Percentiles rank a stretch among this genome's conserved stretches.
These are phyloP conservation scores for Trichoderma citrinoviride DNA, from an alignment of 2,329 filamentous ascomycete genomes.

Conservation along the genomic window DNA sequence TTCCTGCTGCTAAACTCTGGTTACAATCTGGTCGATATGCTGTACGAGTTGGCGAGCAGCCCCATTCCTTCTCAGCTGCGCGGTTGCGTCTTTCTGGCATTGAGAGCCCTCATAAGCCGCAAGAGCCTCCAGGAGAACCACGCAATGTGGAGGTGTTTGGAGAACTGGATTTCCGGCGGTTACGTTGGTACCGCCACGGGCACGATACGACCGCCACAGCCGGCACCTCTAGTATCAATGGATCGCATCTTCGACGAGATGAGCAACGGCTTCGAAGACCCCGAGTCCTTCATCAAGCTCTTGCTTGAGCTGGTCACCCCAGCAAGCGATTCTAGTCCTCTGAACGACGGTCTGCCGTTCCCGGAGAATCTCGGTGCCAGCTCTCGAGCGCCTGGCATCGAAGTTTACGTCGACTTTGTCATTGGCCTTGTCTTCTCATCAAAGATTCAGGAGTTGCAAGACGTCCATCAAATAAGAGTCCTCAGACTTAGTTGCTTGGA, in stretches of 20 bases:
- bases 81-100: slow-evolving; percentile 77
- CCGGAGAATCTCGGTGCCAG: slow-evolving; percentile 78
- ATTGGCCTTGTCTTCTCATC: slow-evolving; percentile 73
- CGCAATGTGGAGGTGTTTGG: slow-evolving; percentile 75
- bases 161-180: slow-evolving; percentile 71
- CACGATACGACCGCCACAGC: slow-evolving; percentile 32
- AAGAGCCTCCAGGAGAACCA: slow-evolving; percentile 67
- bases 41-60: slow-evolving; percentile 77
- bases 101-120: slow-evolving; percentile 71
- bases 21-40: slow-evolving; percentile 67
- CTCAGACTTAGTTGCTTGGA: slow-evolving; percentile 78
- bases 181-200: slow-evolving; percentile 43
- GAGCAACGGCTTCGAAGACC: slow-evolving; percentile 77
- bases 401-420: slow-evolving; percentile 89
- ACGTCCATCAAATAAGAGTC: slow-evolving; percentile 66
- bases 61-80: slow-evolving; percentile 73
- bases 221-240: slow-evolving; percentile 45
- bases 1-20: slow-evolving; percentile 67
- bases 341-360: slow-evolving; percentile 79
- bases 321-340: slow-evolving; percentile 54
- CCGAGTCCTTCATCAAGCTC: slow-evolving; percentile 77
- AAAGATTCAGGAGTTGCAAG: slow-evolving; percentile 62
- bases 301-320: slow-evolving; percentile 71
- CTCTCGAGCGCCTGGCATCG: slow-evolving; percentile 77
- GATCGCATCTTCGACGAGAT: slow-evolving; percentile 72